Percentiles rank a stretch among this genome's conserved stretches.
These are phyloP conservation scores for Stentor coeruleus DNA, from an alignment of 73 alveolate genomes.

Conservation along the genomic window DNA sequence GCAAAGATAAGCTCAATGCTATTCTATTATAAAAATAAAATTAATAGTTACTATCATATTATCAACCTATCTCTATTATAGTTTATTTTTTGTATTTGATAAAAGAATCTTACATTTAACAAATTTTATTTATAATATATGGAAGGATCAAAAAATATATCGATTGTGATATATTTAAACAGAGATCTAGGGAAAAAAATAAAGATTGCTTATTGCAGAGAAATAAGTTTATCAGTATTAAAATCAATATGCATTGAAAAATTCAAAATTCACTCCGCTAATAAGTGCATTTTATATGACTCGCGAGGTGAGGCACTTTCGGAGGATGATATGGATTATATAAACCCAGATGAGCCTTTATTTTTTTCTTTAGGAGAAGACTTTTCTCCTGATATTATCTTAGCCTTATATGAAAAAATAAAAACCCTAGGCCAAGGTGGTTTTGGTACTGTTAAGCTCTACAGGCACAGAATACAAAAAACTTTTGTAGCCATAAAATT, in stretches of 20 bases:
- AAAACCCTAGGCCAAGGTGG: neutral
- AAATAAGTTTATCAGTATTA: neutral
- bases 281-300: neutral
- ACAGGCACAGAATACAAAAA: neutral
- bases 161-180: neutral
- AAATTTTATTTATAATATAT: no score
- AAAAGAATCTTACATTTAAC: no score
- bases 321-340: neutral
- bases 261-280: neutral
- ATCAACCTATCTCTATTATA: no score
- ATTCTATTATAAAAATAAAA: no score
- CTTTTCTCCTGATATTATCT: neutral
- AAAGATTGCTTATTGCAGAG: neutral
- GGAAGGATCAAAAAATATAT: no score
- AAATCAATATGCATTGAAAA: neutral
- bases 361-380: neutral
- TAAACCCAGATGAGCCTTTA: neutral
- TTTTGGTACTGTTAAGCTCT: conserved; percentile 5
- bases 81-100: no score
- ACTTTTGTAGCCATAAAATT: neutral
- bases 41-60: no score
- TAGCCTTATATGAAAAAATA: neutral
- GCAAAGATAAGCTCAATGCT: no score
- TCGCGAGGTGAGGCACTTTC: neutral
- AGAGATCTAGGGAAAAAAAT: neutral